Percentiles rank a stretch among this genome's conserved stretches.
Conservation (phyloP, 1,139 yeast genomes). For the Geotrichum aggregatum region DNA sequence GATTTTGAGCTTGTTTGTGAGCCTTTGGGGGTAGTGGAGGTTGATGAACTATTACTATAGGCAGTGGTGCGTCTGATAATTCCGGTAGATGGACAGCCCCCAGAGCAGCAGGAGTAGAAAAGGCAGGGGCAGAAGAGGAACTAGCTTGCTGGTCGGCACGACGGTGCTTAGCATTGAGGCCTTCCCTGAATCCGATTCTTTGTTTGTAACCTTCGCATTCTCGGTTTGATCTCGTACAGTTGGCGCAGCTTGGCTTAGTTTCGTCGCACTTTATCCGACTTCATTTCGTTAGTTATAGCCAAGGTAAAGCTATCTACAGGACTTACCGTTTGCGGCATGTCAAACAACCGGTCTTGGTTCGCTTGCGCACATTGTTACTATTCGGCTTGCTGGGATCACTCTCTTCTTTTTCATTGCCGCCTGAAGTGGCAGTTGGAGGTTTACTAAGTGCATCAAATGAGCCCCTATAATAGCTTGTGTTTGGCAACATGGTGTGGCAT, state of each 20-base stretch:
- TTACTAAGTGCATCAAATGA: no score
- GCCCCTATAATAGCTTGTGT: no score
- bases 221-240: constrained; percentile 29
- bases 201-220: constrained; percentile 23
- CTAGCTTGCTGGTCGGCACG: no score
- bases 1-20: neutral
- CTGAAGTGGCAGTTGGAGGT: no score
- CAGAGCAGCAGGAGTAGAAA: neutral
- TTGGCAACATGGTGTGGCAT: no score
- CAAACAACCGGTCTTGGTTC: constrained; percentile 33
- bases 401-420: no score
- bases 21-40: neutral
- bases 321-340: constrained; percentile 30
- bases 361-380: neutral
- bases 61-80: neutral
- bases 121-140: neutral
- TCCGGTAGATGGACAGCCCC: neutral
- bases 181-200: constrained; percentile 16
- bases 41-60: constrained; percentile 2
- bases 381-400: neutral
- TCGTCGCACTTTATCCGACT: constrained; percentile 32
- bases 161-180: constrained; percentile 10
- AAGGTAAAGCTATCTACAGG: neutral
- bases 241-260: constrained; percentile 30
- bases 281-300: neutral